phyloP scores from a whole-genome alignment of 495 filamentous ascomycete genomes.

The Xylaria palmicola region DNA sequence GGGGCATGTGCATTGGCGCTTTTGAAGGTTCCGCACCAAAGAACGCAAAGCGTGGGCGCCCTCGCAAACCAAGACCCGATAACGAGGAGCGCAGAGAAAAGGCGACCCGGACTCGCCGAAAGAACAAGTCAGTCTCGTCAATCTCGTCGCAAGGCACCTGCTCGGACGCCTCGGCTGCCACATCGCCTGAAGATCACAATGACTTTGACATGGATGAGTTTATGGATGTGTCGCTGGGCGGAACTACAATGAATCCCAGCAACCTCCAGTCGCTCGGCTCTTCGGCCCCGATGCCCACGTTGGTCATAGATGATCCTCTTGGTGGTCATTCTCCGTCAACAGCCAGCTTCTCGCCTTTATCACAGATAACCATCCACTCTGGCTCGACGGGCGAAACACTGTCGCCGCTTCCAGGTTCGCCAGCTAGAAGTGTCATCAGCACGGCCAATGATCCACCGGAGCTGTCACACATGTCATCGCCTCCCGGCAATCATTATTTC shows the following conservation, averaged over 20 bases:
- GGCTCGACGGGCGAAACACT: slow-evolving; percentile 22
- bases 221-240: slow-evolving; percentile 44
- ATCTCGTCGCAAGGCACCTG: slow-evolving; percentile 48
- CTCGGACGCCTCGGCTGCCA: slow-evolving; percentile 46
- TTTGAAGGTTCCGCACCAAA: slow-evolving; percentile 78
- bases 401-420: slow-evolving; percentile 42
- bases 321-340: slow-evolving; percentile 38
- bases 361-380: slow-evolving; percentile 31
- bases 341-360: slow-evolving; percentile 37
- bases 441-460: slow-evolving; percentile 46
- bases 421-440: slow-evolving; percentile 43
- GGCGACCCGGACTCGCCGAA: slow-evolving; percentile 51
- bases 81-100: slow-evolving; percentile 68
- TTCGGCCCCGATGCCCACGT: slow-evolving; percentile 40
- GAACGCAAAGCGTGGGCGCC: slow-evolving; percentile 49
- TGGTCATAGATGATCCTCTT: slow-evolving; percentile 24
- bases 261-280: slow-evolving; percentile 30
- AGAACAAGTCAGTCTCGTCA: slow-evolving; percentile 51
- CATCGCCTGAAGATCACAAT: slow-evolving; percentile 44
- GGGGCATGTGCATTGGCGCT: slow-evolving; percentile 91
- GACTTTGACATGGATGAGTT: slow-evolving; percentile 47
- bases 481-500: slow-evolving; percentile 42
- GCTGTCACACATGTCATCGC: slow-evolving; percentile 49
- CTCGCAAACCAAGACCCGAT: slow-evolving; percentile 46
- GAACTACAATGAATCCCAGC: slow-evolving; percentile 40